Evolutionary conservation across 176 grass and related monocot genomes (phyloP).

Genomic region (Musa schizocarpa): DNA sequence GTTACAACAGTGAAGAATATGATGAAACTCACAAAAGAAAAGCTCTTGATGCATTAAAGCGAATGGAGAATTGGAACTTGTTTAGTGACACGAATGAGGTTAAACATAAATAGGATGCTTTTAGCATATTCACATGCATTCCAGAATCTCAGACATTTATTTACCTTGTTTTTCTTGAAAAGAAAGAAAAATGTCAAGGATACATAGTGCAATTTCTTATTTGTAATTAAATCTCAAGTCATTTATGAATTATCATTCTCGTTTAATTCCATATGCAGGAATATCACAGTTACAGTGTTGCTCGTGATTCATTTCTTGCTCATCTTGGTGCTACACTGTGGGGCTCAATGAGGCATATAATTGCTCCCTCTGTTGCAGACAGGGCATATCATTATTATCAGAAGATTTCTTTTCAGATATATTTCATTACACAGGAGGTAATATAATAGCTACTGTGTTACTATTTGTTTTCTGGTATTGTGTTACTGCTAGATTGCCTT

Average conservation of each 20-base stretch:
- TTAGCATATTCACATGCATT: not conserved
- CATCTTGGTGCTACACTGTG: conserved; percentile 82
- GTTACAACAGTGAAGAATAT: conserved; percentile 62
- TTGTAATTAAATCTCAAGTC: not conserved
- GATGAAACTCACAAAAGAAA: conserved; percentile 83
- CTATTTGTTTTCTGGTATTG: not conserved
- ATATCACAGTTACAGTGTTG: conserved; percentile 71
- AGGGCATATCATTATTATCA: conserved; percentile 80
- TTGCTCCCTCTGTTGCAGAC: conserved; percentile 89
- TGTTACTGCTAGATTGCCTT: not conserved
- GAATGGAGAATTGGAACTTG: conserved; percentile 94
- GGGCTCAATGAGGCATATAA: conserved; percentile 85
- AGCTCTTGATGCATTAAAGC: conserved; percentile 78
- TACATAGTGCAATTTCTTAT: not conserved
- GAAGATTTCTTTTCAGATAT: conserved; percentile 88
- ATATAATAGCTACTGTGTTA: not conserved
- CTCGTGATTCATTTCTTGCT: conserved; percentile 85
- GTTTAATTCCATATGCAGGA: conserved; percentile 28
- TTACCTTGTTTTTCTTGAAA: no score
- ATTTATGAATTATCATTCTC: not conserved
- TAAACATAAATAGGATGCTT: not conserved
- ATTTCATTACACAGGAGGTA: conserved; percentile 92
- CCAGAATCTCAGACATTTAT: no score
- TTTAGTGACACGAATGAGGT: conserved; percentile 63
- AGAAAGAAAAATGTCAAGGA: no score